phyloP scores from a whole-genome alignment of 148 eudicot species.

The Arctostaphylos glauca region DNA sequence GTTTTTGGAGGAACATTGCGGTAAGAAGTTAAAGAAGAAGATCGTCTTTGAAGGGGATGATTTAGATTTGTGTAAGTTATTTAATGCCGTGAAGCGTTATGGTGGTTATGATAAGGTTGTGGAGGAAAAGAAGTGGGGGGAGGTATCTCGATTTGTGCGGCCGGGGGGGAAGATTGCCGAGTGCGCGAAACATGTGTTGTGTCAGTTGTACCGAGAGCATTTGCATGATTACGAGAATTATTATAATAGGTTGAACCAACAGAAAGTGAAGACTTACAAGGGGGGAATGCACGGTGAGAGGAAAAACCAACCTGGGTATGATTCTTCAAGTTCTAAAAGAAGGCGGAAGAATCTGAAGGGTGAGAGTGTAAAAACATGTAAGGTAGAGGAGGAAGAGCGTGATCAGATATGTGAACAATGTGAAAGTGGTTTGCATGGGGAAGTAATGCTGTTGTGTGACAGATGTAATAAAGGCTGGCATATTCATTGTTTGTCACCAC shows the following conservation, averaged over 20 bases:
- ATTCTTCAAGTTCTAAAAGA: slow-evolving; percentile 46
- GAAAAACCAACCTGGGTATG: slow-evolving; percentile 41
- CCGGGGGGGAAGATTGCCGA: slow-evolving; percentile 62
- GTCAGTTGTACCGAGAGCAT: slow-evolving; percentile 78
- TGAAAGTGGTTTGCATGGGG: slow-evolving; percentile 93
- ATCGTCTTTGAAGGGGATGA: slow-evolving; percentile 92
- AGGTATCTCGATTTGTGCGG: slow-evolving; percentile 70
- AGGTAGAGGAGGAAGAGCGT: slow-evolving; percentile 45
- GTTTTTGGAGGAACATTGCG: slow-evolving; percentile 73
- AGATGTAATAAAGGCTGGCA: slow-evolving; percentile 99
- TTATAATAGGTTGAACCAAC: slow-evolving; percentile 52
- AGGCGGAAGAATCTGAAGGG: slow-evolving; percentile 61
- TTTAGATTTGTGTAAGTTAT: slow-evolving; percentile 84
- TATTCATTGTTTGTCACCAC: slow-evolving; percentile 88
- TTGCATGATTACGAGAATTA: slow-evolving; percentile 85
- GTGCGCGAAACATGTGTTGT: slow-evolving; percentile 87
- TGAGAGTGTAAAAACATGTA: slow-evolving; percentile 44
- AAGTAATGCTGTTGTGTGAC: slow-evolving; percentile 94
- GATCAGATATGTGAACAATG: slow-evolving; percentile 97
- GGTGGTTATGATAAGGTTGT: slow-evolving; percentile 93
- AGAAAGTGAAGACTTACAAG: slow-evolving; percentile 46
- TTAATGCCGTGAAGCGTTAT: slow-evolving; percentile 85
- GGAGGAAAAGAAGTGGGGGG: slow-evolving; percentile 90
- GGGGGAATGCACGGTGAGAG: slow-evolving; percentile 32
- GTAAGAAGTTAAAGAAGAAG: slow-evolving; percentile 68